These are phyloP conservation scores for Stachybotrys elegans DNA, from an alignment of 2,329 filamentous ascomycete genomes.

Conservation along the genomic window DNA sequence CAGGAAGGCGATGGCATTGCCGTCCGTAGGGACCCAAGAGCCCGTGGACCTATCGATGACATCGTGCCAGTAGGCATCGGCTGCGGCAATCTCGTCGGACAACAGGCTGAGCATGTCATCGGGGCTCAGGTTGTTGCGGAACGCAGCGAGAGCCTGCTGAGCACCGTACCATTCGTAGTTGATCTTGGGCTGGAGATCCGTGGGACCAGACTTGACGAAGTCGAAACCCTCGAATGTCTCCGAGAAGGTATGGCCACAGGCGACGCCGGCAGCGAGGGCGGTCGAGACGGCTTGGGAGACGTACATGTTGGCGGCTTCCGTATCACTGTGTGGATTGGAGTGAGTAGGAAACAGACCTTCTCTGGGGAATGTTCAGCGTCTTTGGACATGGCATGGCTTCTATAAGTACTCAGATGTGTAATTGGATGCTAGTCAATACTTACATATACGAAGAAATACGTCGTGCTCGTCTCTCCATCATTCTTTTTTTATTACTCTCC, in stretches of 20 bases:
- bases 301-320: too few species aligned
- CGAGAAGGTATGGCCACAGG: not conserved
- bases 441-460: too few species aligned
- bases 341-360: too few species aligned
- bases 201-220: constrained; percentile 9
- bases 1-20: constrained; percentile 15
- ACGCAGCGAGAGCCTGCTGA: constrained; percentile 10
- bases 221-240: constrained; percentile 3
- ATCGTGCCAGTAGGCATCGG: constrained; percentile 17
- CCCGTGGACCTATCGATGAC: constrained; percentile 11
- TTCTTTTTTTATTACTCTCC: too few species aligned
- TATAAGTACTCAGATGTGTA: too few species aligned
- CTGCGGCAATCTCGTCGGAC: constrained; percentile 14
- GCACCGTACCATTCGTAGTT: constrained; percentile 10
- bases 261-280: not conserved
- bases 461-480: too few species aligned
- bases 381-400: too few species aligned
- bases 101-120: constrained; percentile 17
- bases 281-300: not conserved
- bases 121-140: constrained; percentile 17
- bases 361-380: too few species aligned
- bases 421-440: too few species aligned
- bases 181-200: constrained; percentile 6
- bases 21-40: constrained; percentile 16
- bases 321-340: too few species aligned